Conservation (phyloP, 768 basidiomycete species). For the Russula compacta region DNA sequence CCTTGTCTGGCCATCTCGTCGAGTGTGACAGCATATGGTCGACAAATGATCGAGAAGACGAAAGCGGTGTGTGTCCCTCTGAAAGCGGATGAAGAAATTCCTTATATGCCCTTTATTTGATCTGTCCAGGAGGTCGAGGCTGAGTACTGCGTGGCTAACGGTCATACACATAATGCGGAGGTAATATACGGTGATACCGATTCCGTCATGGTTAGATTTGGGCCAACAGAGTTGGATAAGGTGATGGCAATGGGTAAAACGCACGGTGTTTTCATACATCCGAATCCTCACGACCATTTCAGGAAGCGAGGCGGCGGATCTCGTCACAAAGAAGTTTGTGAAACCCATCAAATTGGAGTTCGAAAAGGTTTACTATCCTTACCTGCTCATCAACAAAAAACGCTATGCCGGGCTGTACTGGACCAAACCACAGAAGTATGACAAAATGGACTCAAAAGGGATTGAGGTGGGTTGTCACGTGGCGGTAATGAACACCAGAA, state of each 20-base stretch:
- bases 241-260: constrained; percentile 85
- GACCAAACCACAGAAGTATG: constrained; percentile 91
- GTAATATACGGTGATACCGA: constrained; percentile 99
- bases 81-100: background rate
- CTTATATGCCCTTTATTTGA: background rate
- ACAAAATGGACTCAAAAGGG: constrained; percentile 99
- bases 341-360: constrained; percentile 98
- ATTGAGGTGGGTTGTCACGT: constrained; percentile 63
- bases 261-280: background rate
- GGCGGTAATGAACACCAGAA: background rate
- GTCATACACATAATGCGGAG: constrained; percentile 77
- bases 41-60: constrained; percentile 98
- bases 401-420: constrained; percentile 97
- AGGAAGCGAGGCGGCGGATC: constrained; percentile 89
- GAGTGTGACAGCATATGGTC: constrained; percentile 90
- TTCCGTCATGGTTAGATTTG: constrained; percentile 98
- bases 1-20: constrained; percentile 96
- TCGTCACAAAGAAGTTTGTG: constrained; percentile 85
- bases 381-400: constrained; percentile 96
- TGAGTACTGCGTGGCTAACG: constrained; percentile 78
- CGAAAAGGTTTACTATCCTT: constrained; percentile 98
- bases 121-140: constrained; percentile 70
- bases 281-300: constrained; percentile 4
- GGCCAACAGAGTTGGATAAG: constrained; percentile 71
- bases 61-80: constrained; percentile 50